Base-by-base conservation (phyloP, 192 early-diverging fungal genomes). In the Thamnidium elegans region DNA sequence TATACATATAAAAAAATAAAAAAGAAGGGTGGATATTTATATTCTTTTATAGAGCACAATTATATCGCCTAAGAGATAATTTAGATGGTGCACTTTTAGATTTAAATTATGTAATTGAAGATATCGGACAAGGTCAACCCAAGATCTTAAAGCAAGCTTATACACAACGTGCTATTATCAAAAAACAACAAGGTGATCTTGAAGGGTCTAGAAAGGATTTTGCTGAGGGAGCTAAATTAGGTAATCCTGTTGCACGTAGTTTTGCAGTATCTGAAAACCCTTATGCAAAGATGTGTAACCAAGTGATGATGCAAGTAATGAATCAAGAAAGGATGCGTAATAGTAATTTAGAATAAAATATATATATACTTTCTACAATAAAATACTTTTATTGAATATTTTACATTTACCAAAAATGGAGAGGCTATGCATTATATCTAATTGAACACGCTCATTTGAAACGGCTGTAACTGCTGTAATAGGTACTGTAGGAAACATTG, bases 201-300 rank as follows among this genome's bases (percentile, higher is more conserved):
- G 60, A 72, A 23, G 80, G 73, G 13, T 69, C 80, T n/a, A 69
- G 72, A 44, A 66, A 63, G 2, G 80, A 82, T 50, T 82, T 82
- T 48, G 78, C 77, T 44, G 56, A 56, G 23, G 71, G 80, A 32
- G 80, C 80, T 7, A 68, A 74, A 30, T 76, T 60, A 26, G 80
- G 80, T 15, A 82, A 82, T 44, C 73, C 78, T 6, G 50, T 82
- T 10, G 80, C 80, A 31, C 77, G 78, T 62, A 74, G 66, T 4
- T 71, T 79, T 14, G 39, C 72, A 21, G 78, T 82, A 0, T 70
- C 77, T 51, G 80, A 82, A 26, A 82, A 82, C 58, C 80, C 80
- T 9, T 74, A 69, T 51, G 72, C 72, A 17, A 74, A 74, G 26
- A 68, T 74, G 72, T 74, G 72, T 46, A 74, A 74, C 26, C 62